Evolutionary conservation across 116 monocot species (phyloP).

Genomic region (Iris pallida): DNA sequence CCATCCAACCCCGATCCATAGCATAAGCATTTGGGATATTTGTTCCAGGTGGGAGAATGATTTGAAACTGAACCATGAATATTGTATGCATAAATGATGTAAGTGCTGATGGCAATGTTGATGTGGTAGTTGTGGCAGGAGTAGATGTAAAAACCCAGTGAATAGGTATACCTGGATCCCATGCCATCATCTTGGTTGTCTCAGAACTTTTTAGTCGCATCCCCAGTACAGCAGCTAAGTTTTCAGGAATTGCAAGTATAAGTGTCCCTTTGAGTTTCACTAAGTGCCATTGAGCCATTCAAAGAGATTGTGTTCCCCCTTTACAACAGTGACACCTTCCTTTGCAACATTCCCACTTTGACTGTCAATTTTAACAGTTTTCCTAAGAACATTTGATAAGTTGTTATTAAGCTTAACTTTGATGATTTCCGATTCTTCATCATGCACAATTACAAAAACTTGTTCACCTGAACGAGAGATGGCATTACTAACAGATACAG

Average conservation of each 20-base stretch:
- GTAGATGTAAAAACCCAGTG: too few relatives aligned
- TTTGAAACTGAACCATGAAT: too few relatives aligned
- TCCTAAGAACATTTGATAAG: constrained; percentile 32
- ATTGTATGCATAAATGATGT: too few relatives aligned
- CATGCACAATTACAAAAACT: constrained; percentile 62
- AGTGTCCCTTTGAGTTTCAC: constrained; percentile 91
- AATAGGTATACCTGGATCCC: too few relatives aligned
- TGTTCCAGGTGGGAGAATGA: too few relatives aligned
- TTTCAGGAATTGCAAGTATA: constrained; percentile 80
- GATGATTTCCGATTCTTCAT: constrained; percentile 43
- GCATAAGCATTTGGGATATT: too few relatives aligned
- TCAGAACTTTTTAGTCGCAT: constrained; percentile 77
- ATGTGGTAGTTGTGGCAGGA: too few relatives aligned
- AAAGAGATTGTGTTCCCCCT: constrained; percentile 87
- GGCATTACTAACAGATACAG: constrained; percentile 61
- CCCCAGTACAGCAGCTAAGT: constrained; percentile 64
- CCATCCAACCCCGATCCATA: too few relatives aligned
- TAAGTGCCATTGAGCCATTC: constrained; percentile 96
- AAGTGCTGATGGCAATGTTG: too few relatives aligned
- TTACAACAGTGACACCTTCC: constrained; percentile 78
- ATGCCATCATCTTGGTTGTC: constrained; percentile 88
- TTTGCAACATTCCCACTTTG: constrained; percentile 84
- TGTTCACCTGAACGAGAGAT: constrained; percentile 49
- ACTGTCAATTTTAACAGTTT: constrained; percentile 47
- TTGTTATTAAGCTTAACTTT: constrained; percentile 53